Evolutionary conservation across 179 eudicot genomes (phyloP), one percentile per base, ranked within the genome.

Genomic region (Vitellaria paradoxa): DNA sequence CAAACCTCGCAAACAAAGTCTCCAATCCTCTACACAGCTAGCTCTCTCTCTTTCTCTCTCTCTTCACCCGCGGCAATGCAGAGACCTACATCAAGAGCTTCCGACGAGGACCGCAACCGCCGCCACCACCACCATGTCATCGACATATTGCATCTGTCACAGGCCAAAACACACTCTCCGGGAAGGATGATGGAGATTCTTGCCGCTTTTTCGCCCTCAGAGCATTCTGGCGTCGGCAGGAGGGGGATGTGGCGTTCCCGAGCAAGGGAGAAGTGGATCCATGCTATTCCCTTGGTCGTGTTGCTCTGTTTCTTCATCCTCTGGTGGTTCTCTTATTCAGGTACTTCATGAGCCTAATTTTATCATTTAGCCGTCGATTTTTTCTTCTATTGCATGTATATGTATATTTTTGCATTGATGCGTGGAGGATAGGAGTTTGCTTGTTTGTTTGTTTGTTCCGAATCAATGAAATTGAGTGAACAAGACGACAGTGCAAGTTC

Each of bases 281-380:
- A 84, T 46, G 24, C 74, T 30, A 78, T 86, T 74, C 89, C 87
- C 7, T n/a, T 82, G 7, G 37, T 82, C 12, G 75, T 86, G 62
- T 42, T 86, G 20, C 45, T 84, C 76, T 86, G 76, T 65, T 20
- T 79, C 82, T 84, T 86, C 77, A 69, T 80, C 70, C 84, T 84
- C 79, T 86, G 89, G 87, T 82, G 80, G 79, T 80, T 69, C 82
- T 82, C 84, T 30, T 78, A 76, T 70, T 81, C 81, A 61, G 86
- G 86, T 82, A 82, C 11, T 55, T 73, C 72, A 14, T 20, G 5
- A 74, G 55, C 5, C 70, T 6, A 40, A 49, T 10, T 68, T 13
- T 65, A 40, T 46, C 66, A 10, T 49, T 64, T 30, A 9, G 7
- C 49, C 57, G 5, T 46, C 18, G 37, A 47, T 5, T 37, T 64